Percentiles rank a stretch among this genome's conserved stretches.
These are phyloP conservation scores for Crithidia thermophila DNA, from an alignment of 208 protist species.

Conservation along the genomic window DNA sequence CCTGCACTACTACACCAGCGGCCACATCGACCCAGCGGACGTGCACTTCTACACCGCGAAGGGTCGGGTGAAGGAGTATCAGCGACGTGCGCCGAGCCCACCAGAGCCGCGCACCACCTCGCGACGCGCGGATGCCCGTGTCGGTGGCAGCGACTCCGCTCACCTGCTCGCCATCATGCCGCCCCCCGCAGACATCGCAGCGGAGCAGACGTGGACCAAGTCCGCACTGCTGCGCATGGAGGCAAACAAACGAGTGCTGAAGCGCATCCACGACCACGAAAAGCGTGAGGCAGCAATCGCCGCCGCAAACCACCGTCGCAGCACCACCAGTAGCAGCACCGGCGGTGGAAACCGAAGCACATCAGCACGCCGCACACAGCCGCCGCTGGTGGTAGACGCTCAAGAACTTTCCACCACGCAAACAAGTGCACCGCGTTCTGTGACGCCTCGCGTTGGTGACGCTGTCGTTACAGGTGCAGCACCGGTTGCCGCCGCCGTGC, in stretches of 20 bases:
- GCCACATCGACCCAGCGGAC: slow-evolving; percentile 23
- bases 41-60: slow-evolving; percentile 29
- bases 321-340: neutral
- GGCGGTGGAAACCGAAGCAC: too few relatives aligned
- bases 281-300: slow-evolving; percentile 9
- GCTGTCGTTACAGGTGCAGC: too few relatives aligned
- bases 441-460: too few relatives aligned
- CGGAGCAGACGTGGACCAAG: slow-evolving; percentile 28
- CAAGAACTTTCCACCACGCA: too few relatives aligned
- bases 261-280: slow-evolving; percentile 18
- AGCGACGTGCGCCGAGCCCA: slow-evolving; percentile 25
- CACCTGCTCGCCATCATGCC: slow-evolving; percentile 5
- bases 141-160: neutral
- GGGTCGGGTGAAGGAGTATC: slow-evolving; percentile 12
- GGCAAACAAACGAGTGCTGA: slow-evolving; percentile 18
- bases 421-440: too few relatives aligned
- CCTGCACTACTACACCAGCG: slow-evolving; percentile 24
- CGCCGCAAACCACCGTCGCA: neutral
- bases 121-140: too few relatives aligned
- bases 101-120: neutral
- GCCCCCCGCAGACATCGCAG: neutral
- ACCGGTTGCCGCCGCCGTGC: too few relatives aligned
- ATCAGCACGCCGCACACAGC: too few relatives aligned
- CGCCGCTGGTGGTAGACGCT: too few relatives aligned
- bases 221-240: slow-evolving; percentile 29